phyloP scores from a whole-genome alignment of 169 alveolate genomes.

The Cryptosporidium meleagridis region DNA sequence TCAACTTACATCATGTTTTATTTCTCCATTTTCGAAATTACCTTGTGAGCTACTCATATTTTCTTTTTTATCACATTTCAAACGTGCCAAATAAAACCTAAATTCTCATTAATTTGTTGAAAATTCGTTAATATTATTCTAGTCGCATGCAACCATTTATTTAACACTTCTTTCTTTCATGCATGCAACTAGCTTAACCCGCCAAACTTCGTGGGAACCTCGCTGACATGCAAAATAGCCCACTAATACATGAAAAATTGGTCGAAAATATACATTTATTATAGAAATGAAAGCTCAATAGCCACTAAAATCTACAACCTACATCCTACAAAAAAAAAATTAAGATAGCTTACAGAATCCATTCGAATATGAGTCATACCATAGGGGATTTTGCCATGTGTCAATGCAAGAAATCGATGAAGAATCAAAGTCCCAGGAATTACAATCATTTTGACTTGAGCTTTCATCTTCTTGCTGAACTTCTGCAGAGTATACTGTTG shows the following conservation, averaged over 20 bases:
- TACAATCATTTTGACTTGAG: constrained; percentile 52
- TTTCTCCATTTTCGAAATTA: constrained; percentile 19
- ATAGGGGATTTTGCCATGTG: constrained; percentile 63
- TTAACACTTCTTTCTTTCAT: not conserved
- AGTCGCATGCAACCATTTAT: not conserved
- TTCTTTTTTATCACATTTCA: not conserved
- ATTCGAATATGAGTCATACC: constrained; percentile 69
- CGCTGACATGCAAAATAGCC: not conserved
- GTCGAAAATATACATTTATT: not conserved
- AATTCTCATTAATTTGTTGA: not conserved
- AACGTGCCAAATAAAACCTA: not conserved
- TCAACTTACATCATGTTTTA: constrained; percentile 29
- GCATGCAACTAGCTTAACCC: constrained; percentile 11
- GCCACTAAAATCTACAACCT: constrained; percentile 8
- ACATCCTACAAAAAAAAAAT: not conserved
- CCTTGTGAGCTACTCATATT: constrained; percentile 9
- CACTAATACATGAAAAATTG: not conserved
- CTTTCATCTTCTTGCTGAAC: constrained; percentile 43
- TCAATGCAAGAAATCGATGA: constrained; percentile 52
- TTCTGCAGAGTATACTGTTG: constrained; percentile 30
- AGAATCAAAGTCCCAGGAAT: constrained; percentile 72
- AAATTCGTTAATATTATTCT: not conserved
- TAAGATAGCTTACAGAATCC: constrained; percentile 59
- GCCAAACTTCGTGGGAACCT: not conserved
- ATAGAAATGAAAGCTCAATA: not conserved